Conservation (phyloP, 192 early-diverging fungal genomes). For the Gigaspora rosea region DNA sequence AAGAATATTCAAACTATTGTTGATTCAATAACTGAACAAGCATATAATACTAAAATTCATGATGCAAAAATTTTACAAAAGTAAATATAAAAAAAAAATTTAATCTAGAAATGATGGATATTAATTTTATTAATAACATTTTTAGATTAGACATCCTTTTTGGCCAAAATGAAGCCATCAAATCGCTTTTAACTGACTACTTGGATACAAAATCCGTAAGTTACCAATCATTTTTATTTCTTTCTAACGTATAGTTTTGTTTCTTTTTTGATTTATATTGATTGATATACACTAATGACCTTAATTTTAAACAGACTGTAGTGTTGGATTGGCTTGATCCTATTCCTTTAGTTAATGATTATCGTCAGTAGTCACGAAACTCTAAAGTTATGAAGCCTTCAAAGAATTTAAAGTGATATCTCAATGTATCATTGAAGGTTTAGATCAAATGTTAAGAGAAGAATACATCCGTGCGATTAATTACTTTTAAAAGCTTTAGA, state of each 20-base stretch:
- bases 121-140: not conserved
- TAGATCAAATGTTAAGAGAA: not conserved
- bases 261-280: not conserved
- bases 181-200: not conserved
- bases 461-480: not conserved
- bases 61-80: not conserved
- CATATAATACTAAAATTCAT: not conserved
- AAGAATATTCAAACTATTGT: not conserved
- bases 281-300: not conserved
- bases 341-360: not conserved
- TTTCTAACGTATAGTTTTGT: no score
- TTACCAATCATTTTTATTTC: not conserved
- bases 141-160: not conserved
- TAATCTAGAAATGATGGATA: not conserved
- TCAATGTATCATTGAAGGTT: not conserved
- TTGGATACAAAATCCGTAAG: not conserved
- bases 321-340: not conserved
- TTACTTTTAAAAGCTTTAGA: not conserved
- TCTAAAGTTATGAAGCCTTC: not conserved
- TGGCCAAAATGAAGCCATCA: not conserved
- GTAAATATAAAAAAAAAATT: not conserved
- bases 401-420: not conserved
- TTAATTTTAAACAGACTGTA: not conserved
- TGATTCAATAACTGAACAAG: not conserved
- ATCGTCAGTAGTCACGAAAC: not conserved